A percentile compares a stretch with the other conserved stretches of the same genome.
These are phyloP conservation scores for Polyporus tsugae DNA, from an alignment of 1,284 basidiomycete species.

Conservation along the genomic window DNA sequence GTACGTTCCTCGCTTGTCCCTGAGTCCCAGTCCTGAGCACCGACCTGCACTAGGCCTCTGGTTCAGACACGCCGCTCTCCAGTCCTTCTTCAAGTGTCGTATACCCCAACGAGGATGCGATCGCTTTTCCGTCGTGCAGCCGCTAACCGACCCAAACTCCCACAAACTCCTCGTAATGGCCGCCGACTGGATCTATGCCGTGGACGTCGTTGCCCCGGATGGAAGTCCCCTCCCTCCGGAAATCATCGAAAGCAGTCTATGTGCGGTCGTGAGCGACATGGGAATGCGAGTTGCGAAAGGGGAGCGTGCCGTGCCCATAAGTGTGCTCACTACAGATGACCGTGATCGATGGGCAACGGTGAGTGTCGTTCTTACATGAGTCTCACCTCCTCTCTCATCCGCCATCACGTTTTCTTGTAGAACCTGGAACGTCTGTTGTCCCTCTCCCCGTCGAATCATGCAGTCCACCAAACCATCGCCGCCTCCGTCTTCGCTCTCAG, in stretches of 20 bases:
- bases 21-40: slow-evolving; percentile 2
- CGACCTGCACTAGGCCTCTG: slow-evolving; percentile 58
- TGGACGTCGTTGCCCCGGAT: slow-evolving; percentile 68
- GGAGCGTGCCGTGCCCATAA: slow-evolving; percentile 68
- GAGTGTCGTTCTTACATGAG: slow-evolving; percentile 34
- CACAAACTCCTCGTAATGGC: slow-evolving; percentile 77
- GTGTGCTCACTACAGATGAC: slow-evolving; percentile 82
- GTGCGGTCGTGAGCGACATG: slow-evolving; percentile 77
- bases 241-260: slow-evolving; percentile 75
- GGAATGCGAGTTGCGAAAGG: slow-evolving; percentile 57
- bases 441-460: slow-evolving; percentile 71
- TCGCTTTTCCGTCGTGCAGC: slow-evolving; percentile 59
- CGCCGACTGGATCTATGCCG: slow-evolving; percentile 84
- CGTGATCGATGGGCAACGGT: slow-evolving; percentile 89
- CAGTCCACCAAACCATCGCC: slow-evolving; percentile 69
- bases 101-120: slow-evolving; percentile 76
- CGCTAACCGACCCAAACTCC: slow-evolving; percentile 53
- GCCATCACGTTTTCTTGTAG: slow-evolving; percentile 45
- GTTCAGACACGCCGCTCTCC: slow-evolving; percentile 64
- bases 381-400: background rate
- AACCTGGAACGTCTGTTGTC: slow-evolving; percentile 78
- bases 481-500: slow-evolving; percentile 82
- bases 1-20: slow-evolving; percentile 41
- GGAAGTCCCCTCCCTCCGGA: slow-evolving; percentile 47
- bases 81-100: slow-evolving; percentile 82